Percentiles rank a stretch among this genome's conserved stretches.
Conservation (phyloP, 192 early-diverging fungal species). For the Diversispora epigaea region DNA sequence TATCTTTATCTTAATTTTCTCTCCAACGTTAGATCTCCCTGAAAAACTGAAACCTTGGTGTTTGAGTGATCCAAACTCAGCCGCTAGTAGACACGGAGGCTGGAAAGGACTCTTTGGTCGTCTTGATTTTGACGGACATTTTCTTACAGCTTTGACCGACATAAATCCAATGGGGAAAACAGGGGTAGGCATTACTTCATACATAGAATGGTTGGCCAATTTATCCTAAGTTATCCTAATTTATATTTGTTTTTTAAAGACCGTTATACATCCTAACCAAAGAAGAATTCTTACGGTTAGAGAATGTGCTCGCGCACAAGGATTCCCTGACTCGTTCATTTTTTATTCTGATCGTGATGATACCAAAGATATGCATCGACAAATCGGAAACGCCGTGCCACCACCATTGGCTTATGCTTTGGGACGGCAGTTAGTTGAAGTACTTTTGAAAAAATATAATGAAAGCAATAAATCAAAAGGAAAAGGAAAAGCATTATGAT, state of each 20-base stretch:
- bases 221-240: not conserved
- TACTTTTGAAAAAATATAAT: constrained; percentile 42
- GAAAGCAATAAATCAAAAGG: not conserved
- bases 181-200: constrained; percentile 39
- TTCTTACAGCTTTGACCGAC: constrained; percentile 60
- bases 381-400: constrained; percentile 74
- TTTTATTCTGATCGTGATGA: constrained; percentile 46
- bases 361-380: constrained; percentile 55
- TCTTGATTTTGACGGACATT: constrained; percentile 58
- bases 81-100: constrained; percentile 54
- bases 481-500: not conserved
- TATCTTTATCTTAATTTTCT: not conserved
- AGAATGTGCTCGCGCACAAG: constrained; percentile 68
- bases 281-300: constrained; percentile 57
- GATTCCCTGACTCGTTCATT: constrained; percentile 65
- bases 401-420: constrained; percentile 63
- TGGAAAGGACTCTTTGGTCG: constrained; percentile 68
- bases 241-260: constrained; percentile 30
- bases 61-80: constrained; percentile 48
- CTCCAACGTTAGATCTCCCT: constrained; percentile 35
- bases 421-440: constrained; percentile 50
- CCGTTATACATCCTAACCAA: constrained; percentile 65
- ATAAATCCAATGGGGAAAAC: constrained; percentile 63
- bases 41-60: constrained; percentile 60
- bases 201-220: not conserved